phyloP scores from a whole-genome alignment of 306 rosid species.

The Gastrolobium bilobum region DNA sequence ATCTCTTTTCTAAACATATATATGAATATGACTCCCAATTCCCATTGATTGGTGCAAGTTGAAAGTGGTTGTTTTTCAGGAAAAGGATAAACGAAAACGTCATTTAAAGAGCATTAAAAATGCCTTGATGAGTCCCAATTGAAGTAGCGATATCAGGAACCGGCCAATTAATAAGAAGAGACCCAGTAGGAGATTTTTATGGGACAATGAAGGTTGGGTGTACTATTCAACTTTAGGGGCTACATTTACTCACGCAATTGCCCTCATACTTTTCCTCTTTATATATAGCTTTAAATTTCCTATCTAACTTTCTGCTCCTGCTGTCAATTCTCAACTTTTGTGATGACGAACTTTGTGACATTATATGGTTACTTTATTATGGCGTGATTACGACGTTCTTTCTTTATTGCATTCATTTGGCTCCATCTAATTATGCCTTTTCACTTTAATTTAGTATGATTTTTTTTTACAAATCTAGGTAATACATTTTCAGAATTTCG shows the following conservation, averaged over 20 bases:
- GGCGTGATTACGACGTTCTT: neutral
- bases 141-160: conserved; percentile 58
- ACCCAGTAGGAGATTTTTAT: conserved; percentile 20
- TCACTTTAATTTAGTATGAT: too few relatives aligned
- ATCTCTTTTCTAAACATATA: too few relatives aligned
- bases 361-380: neutral
- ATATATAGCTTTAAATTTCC: conserved; percentile 56
- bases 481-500: too few relatives aligned
- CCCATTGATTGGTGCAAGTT: conserved; percentile 11
- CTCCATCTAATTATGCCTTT: neutral
- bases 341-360: neutral
- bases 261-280: neutral
- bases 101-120: conserved; percentile 15
- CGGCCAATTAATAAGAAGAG: conserved; percentile 70
- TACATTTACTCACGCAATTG: conserved; percentile 44
- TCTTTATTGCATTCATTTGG: neutral
- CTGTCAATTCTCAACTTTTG: conserved; percentile 40
- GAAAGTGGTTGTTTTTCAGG: conserved; percentile 4
- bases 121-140: conserved; percentile 22
- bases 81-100: neutral
- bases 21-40: too few relatives aligned
- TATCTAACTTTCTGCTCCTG: conserved; percentile 49
- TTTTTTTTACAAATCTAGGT: too few relatives aligned
- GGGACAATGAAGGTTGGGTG: conserved; percentile 44
- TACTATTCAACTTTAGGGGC: conserved; percentile 9